Evolutionary conservation across 208 protist genomes (phyloP), one percentile per base, ranked within the genome.

Genomic region (Acanthamoeba polyphaga): DNA sequence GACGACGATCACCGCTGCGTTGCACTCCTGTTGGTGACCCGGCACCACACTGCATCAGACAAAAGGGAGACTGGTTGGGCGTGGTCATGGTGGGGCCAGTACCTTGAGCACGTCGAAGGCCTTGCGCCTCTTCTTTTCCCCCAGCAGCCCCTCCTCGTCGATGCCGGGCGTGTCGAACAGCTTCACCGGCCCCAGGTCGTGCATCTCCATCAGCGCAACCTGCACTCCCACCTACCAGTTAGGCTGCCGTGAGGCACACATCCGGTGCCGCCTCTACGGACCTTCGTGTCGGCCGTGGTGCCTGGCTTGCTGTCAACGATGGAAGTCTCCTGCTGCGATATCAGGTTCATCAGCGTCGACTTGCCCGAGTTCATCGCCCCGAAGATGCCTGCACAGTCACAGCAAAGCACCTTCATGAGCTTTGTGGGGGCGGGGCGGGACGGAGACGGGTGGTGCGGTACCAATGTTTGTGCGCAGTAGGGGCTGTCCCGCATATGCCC

Each of bases 141-240:
- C 96, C 5, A 97, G 95, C 22, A 62, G 3, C 17, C 96, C 95
- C 13, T 60, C 66, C 58, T 97, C 96, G 74, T 97, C 96, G 22
- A 96, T 84, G 60, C 97, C 97, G 22, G 97, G 95, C 5, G 97
- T 97, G 95, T 97, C 97, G 62, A 97, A 97, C 10, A 97, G 72
- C 62, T 97, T 97, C 68, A 95, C 93, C 10, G 97, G 95, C 12
- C 97, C 97, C 9, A 97, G 12, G 2, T 62, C 88, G 64, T 97
- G 97, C 29, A 97, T 82, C 60, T 97, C 97, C 96, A 97, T 97
- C 43, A 97, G 58, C 34, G 97, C 96, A n/a, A 95, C 80, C 80
- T 89, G 7, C 22, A 68, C 13, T 0, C 24, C 66, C 24, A 32
- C n/a, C n/a, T 2, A 17, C 13, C 19, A 5, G 66, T 38, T 15